Conservation (phyloP, 2,329 filamentous ascomycete species). For the Colletotrichum sp. region DNA sequence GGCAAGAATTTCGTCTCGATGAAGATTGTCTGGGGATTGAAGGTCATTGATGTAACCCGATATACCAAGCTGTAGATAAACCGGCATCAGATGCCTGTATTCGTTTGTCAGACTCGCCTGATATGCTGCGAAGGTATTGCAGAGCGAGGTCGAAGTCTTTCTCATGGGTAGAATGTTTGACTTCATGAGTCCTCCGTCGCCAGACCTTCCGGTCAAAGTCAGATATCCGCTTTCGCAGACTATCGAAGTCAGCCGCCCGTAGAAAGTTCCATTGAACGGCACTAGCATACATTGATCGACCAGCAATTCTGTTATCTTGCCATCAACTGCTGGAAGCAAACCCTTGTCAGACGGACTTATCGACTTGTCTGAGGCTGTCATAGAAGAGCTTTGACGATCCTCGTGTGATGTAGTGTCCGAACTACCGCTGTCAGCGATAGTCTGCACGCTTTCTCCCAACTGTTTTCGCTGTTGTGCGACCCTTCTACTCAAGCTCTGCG, state of each 20-base stretch:
- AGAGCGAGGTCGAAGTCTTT: not conserved
- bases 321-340: not conserved
- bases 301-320: not conserved
- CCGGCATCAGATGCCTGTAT: not conserved
- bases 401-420: not conserved
- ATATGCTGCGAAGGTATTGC: not conserved
- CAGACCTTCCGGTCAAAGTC: not conserved
- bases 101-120: not conserved
- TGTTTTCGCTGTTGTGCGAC: not conserved
- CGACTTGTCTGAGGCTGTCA: not conserved
- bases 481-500: not conserved
- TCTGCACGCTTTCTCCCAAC: not conserved
- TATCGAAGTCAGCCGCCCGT: not conserved
- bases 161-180: not conserved
- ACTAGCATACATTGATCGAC: not conserved
- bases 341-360: not conserved
- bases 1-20: not conserved
- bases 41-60: not conserved
- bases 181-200: not conserved
- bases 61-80: not conserved
- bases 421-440: not conserved
- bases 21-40: not conserved
- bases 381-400: not conserved
- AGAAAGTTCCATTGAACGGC: not conserved
- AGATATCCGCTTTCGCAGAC: not conserved